Percentiles rank a stretch among this genome's conserved stretches.
These are phyloP conservation scores for Corrigiola litoralis DNA, from an alignment of 179 eudicot species.

Conservation along the genomic window DNA sequence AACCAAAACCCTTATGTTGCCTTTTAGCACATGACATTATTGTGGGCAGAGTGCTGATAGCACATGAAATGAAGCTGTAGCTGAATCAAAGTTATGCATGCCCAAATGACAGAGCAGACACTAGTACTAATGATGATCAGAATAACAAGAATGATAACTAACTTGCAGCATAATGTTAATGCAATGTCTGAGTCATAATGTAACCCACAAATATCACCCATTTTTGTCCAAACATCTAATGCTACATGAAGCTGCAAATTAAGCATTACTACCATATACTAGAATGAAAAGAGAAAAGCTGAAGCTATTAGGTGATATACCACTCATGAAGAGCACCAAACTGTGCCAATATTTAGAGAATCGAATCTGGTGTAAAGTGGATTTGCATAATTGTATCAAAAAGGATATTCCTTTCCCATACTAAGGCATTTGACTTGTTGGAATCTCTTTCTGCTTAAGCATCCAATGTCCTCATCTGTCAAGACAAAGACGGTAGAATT, in stretches of 20 bases:
- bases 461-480: conserved; percentile 25
- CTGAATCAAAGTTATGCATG: conserved; percentile 13
- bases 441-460: conserved; percentile 13
- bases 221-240: not conserved
- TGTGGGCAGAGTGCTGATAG: conserved; percentile 3
- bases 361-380: conserved; percentile 12
- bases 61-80: conserved; percentile 9
- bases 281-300: not conserved
- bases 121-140: not conserved
- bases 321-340: conserved; percentile 17
- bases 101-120: not conserved
- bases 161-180: not conserved
- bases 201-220: not conserved
- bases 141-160: not conserved
- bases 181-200: not conserved
- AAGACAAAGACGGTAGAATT: conserved; percentile 2
- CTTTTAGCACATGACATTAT: conserved; percentile 21
- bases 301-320: conserved; percentile 14
- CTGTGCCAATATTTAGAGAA: conserved; percentile 6
- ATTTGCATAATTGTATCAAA: conserved; percentile 23
- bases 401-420: conserved; percentile 22
- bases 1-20: not conserved
- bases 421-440: conserved; percentile 11
- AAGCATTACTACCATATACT: not conserved
- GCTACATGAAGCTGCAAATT: not conserved